Evolutionary conservation across 2,329 filamentous ascomycete genomes (phyloP), one percentile per base, ranked within the genome.

Genomic region (Aureobasidium sp.): DNA sequence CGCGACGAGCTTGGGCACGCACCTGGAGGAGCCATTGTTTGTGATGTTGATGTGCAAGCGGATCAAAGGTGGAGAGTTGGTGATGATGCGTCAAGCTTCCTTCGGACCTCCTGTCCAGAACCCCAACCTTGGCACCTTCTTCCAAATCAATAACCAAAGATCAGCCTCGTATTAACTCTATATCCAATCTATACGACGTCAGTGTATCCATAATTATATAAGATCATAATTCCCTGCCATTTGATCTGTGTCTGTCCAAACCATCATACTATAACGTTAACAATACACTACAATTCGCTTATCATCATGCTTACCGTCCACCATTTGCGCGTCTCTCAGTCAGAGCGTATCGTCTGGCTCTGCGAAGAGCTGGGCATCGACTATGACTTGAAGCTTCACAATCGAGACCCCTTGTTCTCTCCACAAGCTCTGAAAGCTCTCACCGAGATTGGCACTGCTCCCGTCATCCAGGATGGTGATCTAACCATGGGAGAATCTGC

Each of bases 311-410:
- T 76, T 13, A 69, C 68, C 5, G 70, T 83, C 70, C 68, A 71
- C 60, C 65, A 74, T 62, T 67, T 72, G 15, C 52, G 68, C 5
- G 68, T 77, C 70, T 84, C 83, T 12, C 84, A 87, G 70, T 86
- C 84, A 39, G 85, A 88, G 70, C 83, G 86, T 44, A 78, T 87
- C 57, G 74, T 82, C 68, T 88, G 83, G 80, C 80, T 88, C 50
- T 83, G 83, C 70, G 85, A 88, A 71, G 86, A 88, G 71, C 80
- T 88, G 20, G 71, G 73, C 52, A 72, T 88, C 57, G 69, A 75
- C 2, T 88, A 88, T 69, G 68, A 75, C 1, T 71, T 83, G 12
- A 74, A 75, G 62, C 72, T 74, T 44, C 77, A 84, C 74, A 64
- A 75, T 56, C 79, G 81, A 47, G 68, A 68, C 8, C 80, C 84